Percentiles rank a stretch among this genome's conserved stretches.
These are phyloP conservation scores for Chloroidium sp. DNA, from an alignment of 163 green algal genomes.

Conservation along the genomic window DNA sequence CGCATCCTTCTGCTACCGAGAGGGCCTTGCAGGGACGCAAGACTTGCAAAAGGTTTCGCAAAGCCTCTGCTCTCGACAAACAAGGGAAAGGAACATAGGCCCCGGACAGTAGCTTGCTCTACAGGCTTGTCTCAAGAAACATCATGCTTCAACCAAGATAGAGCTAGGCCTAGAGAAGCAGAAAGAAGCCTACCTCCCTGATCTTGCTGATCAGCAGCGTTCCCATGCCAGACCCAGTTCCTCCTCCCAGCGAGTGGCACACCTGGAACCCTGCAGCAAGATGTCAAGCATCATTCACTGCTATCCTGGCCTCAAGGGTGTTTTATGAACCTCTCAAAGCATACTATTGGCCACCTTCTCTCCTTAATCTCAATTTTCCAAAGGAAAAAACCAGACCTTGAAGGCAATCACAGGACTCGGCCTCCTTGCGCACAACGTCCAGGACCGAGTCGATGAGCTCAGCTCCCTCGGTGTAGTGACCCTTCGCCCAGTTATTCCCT, in stretches of 20 bases:
- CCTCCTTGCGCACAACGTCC: conserved; percentile 95
- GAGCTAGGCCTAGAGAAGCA: neutral
- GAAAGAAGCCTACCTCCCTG: conserved; percentile 54
- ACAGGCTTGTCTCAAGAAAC: too few relatives aligned
- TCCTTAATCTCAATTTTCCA: neutral
- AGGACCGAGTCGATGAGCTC: conserved; percentile 97
- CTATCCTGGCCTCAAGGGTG: too few relatives aligned
- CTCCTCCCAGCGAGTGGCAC: conserved; percentile 93
- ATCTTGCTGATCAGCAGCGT: conserved; percentile 99
- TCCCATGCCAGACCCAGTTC: conserved; percentile 97
- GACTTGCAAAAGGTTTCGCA: too few relatives aligned
- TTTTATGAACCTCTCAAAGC: too few relatives aligned
- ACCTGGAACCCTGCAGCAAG: conserved; percentile 85
- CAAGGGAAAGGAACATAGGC: too few relatives aligned
- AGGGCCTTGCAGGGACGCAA: too few relatives aligned
- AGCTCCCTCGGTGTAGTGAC: conserved; percentile 98
- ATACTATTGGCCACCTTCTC: neutral
- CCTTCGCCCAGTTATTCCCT: conserved; percentile 99
- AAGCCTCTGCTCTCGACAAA: too few relatives aligned
- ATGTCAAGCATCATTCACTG: neutral
- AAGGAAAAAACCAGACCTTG: conserved; percentile 47
- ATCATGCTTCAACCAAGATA: too few relatives aligned
- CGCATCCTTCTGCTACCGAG: too few relatives aligned
- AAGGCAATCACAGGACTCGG: conserved; percentile 87
- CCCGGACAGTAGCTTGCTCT: too few relatives aligned